Percentiles rank a stretch among this genome's conserved stretches.
These are phyloP conservation scores for Candida chilensis DNA, from an alignment of 805 yeast species.

Conservation along the genomic window DNA sequence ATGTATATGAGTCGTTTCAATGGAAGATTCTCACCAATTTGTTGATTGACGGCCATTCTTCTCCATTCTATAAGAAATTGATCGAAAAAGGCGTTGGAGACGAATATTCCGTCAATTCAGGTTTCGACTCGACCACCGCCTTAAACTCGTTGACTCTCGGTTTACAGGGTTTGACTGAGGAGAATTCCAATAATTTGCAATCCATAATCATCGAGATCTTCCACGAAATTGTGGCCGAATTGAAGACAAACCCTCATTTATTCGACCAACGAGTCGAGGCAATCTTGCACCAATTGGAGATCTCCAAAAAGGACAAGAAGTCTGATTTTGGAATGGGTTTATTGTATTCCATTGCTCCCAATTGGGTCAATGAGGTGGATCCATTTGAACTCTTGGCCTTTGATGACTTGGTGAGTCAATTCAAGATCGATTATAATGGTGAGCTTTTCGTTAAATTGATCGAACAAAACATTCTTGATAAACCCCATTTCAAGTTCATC, in stretches of 20 bases:
- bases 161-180: conserved; percentile 58
- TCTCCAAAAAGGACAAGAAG: conserved; percentile 76
- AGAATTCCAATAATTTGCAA: conserved; percentile 38
- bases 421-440: conserved; percentile 57
- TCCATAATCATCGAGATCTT: conserved; percentile 37
- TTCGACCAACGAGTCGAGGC: conserved; percentile 60
- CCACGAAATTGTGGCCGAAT: conserved; percentile 24
- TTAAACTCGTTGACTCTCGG: conserved; percentile 78
- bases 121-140: conserved; percentile 76
- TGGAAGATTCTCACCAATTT: conserved; percentile 64
- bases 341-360: conserved; percentile 65
- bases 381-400: conserved; percentile 64
- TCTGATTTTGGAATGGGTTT: conserved; percentile 84
- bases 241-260: conserved; percentile 19
- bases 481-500: conserved; percentile 60
- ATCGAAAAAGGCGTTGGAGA: conserved; percentile 81
- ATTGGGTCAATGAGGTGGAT: conserved; percentile 78
- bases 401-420: conserved; percentile 46
- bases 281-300: conserved; percentile 78
- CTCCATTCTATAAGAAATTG: conserved; percentile 80
- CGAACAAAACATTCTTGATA: conserved; percentile 36
- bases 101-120: conserved; percentile 83
- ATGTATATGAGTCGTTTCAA: conserved; percentile 61
- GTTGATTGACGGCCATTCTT: conserved; percentile 83
- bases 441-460: conserved; percentile 52